phyloP scores from a whole-genome alignment of 2,329 filamentous ascomycete genomes.

The Lachnellula arida region DNA sequence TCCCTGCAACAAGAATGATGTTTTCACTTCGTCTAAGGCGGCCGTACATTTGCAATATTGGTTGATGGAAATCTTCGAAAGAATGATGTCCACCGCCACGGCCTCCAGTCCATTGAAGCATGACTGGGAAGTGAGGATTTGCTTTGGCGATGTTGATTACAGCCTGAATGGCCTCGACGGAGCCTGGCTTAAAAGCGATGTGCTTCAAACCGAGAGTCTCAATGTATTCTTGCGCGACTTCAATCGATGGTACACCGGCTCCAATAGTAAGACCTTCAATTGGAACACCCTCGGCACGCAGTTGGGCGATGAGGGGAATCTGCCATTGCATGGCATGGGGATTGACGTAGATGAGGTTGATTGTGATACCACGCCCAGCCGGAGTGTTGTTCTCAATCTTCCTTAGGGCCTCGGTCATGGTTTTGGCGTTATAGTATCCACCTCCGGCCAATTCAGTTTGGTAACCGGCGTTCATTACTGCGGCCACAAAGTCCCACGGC shows the following conservation, averaged over 20 bases:
- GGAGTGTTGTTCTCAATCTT: constrained; percentile 85
- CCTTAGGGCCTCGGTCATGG: constrained; percentile 74
- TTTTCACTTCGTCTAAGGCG: constrained; percentile 82
- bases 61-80: constrained; percentile 91
- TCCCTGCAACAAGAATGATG: constrained; percentile 83
- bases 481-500: constrained; percentile 85
- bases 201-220: constrained; percentile 89
- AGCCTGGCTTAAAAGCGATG: constrained; percentile 91
- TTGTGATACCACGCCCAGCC: constrained; percentile 78
- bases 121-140: constrained; percentile 89
- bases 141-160: constrained; percentile 91
- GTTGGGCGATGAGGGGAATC: constrained; percentile 74
- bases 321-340: constrained; percentile 90
- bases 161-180: constrained; percentile 78
- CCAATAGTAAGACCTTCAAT: constrained; percentile 92
- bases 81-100: constrained; percentile 93
- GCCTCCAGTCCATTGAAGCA: constrained; percentile 92
- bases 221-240: constrained; percentile 91
- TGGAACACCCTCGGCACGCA: constrained; percentile 79
- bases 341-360: constrained; percentile 90
- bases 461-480: constrained; percentile 93
- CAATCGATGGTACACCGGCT: constrained; percentile 88
- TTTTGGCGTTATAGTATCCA: constrained; percentile 79
- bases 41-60: constrained; percentile 85
- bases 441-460: constrained; percentile 87